Base-by-base conservation (phyloP, 805 yeast genomes). In the Lachancea thermotolerans region DNA sequence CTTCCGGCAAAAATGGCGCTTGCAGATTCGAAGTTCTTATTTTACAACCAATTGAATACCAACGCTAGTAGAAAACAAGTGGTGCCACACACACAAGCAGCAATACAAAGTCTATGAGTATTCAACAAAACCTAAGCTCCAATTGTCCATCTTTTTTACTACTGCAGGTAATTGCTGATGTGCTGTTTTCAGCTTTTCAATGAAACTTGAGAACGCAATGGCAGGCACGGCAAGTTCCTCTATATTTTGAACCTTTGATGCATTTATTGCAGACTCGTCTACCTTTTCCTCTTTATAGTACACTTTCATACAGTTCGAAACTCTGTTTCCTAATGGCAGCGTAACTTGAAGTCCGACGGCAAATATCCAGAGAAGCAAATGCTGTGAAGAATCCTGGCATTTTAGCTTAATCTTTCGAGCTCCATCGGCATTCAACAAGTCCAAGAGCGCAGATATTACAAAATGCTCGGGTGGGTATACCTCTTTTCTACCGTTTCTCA, bases 11-110 rank as follows among this genome's bases (percentile, higher is more conserved):
- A 18, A 12, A 34, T 52, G 4, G 28, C 47, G 11, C 40, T 41
- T 10, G 6, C 25, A 11, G 43, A 37, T n/a, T 21, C 25, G 25
- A 21, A 27, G 9, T 30, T 35, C 32, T 12, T 35, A 16, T 48
- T 51, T 36, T 75, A 64, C 46, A 58, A 66, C 50, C 84, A 83
- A 58, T 72, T 71, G 50, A 79, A 83, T 48, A 55, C 73, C 11
- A 60, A 66, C 7, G 90, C 91, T 1, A 84, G 93, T 31, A 74
- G 97, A 55, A 90, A 90, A 60, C 95, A 85, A 59, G 86, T 89
- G 10, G 95, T 86, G 4, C 97, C 97, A 1, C 58, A 47, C 3
- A 31, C 67, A 9, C 57, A 57, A 29, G 54, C 54, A 11, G 47
- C 47, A 7, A 30, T 41, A 10, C 21, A 16, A 14, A 10, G 18